These are phyloP conservation scores for Apiotrichum sp. DNA, from an alignment of 1,284 basidiomycete species.

Conservation along the genomic window DNA sequence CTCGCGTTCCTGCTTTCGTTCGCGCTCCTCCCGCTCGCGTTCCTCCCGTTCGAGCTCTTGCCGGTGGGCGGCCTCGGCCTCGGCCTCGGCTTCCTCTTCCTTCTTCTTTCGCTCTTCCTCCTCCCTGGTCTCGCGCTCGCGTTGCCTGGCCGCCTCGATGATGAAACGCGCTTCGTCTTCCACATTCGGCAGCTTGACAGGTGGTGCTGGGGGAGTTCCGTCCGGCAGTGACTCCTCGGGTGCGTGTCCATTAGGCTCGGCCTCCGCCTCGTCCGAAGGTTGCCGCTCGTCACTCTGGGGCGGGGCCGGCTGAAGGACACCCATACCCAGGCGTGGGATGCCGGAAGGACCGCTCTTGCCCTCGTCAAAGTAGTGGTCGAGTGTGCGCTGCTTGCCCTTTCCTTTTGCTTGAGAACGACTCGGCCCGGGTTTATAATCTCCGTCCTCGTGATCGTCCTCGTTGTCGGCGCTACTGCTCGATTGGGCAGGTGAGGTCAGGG, in stretches of 20 bases:
- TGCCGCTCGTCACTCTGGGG: slow-evolving; percentile 24
- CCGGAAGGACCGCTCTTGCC: not conserved
- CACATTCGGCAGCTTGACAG: slow-evolving; percentile 1
- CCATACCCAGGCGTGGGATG: not conserved
- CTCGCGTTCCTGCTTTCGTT: not conserved
- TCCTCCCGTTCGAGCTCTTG: too few relatives aligned
- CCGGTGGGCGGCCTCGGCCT: too few relatives aligned
- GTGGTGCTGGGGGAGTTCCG: too few relatives aligned
- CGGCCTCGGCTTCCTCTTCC: not conserved
- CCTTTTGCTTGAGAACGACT: too few relatives aligned
- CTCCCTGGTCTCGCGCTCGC: not conserved
- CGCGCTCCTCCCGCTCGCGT: not conserved
- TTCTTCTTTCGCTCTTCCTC: not conserved
- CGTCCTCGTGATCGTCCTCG: too few relatives aligned
- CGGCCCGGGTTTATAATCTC: too few relatives aligned
- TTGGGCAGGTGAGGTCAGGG: too few relatives aligned
- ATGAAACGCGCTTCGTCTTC: slow-evolving; percentile 26
- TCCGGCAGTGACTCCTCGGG: not conserved
- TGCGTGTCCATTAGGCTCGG: not conserved
- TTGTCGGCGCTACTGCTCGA: not conserved
- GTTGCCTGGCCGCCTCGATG: slow-evolving; percentile 18
- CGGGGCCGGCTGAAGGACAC: slow-evolving; percentile 16
- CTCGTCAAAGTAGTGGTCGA: not conserved
- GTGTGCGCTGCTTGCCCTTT: not conserved
- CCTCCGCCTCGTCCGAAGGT: not conserved